Base-by-base conservation (phyloP, 495 filamentous ascomycete species). In the Podospora pseudocomata region DNA sequence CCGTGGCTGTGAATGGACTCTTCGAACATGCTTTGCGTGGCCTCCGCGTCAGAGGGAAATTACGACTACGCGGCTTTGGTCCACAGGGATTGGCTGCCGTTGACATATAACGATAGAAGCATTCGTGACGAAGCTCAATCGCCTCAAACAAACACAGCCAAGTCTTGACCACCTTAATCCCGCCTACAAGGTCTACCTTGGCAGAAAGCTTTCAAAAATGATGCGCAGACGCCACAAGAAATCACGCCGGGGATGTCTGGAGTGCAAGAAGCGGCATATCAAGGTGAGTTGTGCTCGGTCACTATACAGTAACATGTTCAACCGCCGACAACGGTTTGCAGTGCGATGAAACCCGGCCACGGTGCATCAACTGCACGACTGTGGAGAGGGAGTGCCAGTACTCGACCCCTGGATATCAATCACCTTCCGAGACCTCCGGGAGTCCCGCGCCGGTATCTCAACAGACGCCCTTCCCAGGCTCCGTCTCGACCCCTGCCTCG, bases 201-300 rank as follows among this genome's bases (percentile, higher is more conserved):
- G 56, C 23, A 20, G 58, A 61, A 28, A 7, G 6, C 27, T 18
- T 27, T 61, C 20, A 18, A 71, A 60, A 23, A 77, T 74, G 75
- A 71, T 74, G 70, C 75, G 78, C 9, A 72, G 76, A 66, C 74
- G 84, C 39, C 86, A 88, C 75, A 84, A 80, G 39, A 88, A 88
- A 69, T 87, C 86, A 15, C 81, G 85, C 54, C 81, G 80, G 69
- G 86, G 86, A 5, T 88, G 86, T 67, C 78, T 82, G 44, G 83
- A 86, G 69, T 88, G 86, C 74, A 88, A 87, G 73, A 79, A 80
- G 65, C 76, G 86, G 27, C 84, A 85, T 59, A 83, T 87, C 72
- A 86, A 86, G 81, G 85, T 84, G 18, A 11, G 57, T 59, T 59
- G 13, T 18, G 9, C 16, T 54, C 13, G 32, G 13, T 63, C 23